Evolutionary conservation across 2,329 filamentous ascomycete genomes (phyloP).

Genomic region (Claviceps spartinae): DNA sequence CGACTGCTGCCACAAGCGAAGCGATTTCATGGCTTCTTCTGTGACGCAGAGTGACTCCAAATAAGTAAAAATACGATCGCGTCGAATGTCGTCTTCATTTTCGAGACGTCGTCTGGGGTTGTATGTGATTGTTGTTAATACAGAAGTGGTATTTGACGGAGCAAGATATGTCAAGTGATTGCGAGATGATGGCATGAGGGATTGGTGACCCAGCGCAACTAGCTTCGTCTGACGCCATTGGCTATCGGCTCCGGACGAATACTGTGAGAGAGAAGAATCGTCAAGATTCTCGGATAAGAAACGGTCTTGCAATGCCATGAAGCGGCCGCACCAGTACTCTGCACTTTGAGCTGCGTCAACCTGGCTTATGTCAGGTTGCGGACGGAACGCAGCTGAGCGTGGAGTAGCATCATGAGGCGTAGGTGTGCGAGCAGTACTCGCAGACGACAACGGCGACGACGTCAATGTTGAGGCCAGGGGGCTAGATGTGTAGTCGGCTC

Average conservation of each 20-base stretch:
- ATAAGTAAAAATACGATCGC: constrained; percentile 30
- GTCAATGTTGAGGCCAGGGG: neutral
- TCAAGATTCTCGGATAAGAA: constrained; percentile 16
- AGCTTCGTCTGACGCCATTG: neutral
- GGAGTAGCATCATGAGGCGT: neutral
- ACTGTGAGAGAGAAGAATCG: constrained; percentile 1
- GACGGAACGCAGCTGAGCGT: constrained; percentile 1
- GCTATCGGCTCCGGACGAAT: neutral
- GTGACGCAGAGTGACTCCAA: constrained; percentile 35
- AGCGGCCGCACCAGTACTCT: constrained; percentile 50
- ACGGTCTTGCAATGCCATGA: constrained; percentile 41
- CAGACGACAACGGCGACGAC: neutral
- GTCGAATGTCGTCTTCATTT: constrained; percentile 30
- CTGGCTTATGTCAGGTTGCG: constrained; percentile 13
- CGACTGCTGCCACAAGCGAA: constrained; percentile 34
- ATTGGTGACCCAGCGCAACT: neutral
- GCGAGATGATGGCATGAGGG: neutral
- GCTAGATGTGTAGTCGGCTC: neutral
- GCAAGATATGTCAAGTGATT: constrained; percentile 16
- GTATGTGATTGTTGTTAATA: constrained; percentile 13
- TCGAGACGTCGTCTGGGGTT: constrained; percentile 6
- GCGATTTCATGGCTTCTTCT: constrained; percentile 30
- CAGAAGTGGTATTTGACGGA: constrained; percentile 20
- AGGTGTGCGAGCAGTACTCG: neutral
- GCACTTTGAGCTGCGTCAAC: constrained; percentile 31